phyloP scores from a whole-genome alignment of 306 rosid genomes.

The Casuarina cunninghamiana region DNA sequence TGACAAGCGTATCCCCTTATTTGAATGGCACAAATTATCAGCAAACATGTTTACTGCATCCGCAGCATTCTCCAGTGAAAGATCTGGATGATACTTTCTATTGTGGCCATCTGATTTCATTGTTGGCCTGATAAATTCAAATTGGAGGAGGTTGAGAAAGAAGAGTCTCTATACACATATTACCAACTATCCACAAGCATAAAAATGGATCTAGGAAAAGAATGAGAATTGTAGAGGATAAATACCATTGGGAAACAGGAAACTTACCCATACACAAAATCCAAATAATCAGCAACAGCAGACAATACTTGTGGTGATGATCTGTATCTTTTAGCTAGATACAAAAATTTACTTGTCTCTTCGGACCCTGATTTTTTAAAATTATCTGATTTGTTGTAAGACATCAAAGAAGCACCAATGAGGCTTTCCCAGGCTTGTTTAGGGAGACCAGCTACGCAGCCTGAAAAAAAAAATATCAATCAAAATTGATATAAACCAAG shows the following conservation, averaged over 20 bases:
- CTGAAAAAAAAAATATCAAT: constrained; percentile 31
- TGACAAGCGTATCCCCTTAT: constrained; percentile 68
- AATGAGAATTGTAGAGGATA: constrained; percentile 8
- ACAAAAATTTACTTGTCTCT: constrained; percentile 47
- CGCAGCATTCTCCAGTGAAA: constrained; percentile 37
- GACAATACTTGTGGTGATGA: constrained; percentile 61
- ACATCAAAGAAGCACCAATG: constrained; percentile 63
- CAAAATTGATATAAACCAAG: background rate
- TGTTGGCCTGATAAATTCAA: constrained; percentile 45
- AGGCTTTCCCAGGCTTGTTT: constrained; percentile 60
- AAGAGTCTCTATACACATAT: background rate
- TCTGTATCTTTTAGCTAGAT: constrained; percentile 61
- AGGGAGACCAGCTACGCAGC: constrained; percentile 35
- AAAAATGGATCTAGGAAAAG: constrained; percentile 12
- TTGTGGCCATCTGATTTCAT: constrained; percentile 38
- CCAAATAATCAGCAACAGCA: constrained; percentile 86
- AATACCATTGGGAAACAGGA: background rate
- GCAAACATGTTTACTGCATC: constrained; percentile 54
- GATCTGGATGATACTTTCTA: constrained; percentile 50
- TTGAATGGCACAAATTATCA: constrained; percentile 62
- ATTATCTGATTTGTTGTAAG: constrained; percentile 43
- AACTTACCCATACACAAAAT: constrained; percentile 65
- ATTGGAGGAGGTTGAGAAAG: constrained; percentile 27
- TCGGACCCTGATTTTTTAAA: constrained; percentile 33
- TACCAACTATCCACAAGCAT: constrained; percentile 1